Conservation (phyloP, 1,284 basidiomycete genomes). For the Termitomyces sp. region DNA sequence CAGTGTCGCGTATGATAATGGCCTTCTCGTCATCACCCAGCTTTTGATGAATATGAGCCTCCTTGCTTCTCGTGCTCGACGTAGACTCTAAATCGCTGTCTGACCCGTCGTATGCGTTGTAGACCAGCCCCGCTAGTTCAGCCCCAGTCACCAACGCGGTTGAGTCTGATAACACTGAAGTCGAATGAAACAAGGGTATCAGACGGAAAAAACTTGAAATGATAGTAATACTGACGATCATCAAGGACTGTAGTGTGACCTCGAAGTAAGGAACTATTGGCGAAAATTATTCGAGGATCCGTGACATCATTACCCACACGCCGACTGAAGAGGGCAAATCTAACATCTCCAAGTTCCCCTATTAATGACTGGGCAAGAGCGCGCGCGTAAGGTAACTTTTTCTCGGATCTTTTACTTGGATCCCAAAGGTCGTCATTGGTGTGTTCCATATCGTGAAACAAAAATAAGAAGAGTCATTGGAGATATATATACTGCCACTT, state of each 20-base stretch:
- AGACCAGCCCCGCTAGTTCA: neutral
- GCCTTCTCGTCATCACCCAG: neutral
- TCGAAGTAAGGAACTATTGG: slow-evolving; percentile 8
- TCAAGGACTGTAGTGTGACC: slow-evolving; percentile 16
- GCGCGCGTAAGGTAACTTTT: neutral
- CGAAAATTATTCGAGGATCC: slow-evolving; percentile 13
- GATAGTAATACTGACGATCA: slow-evolving; percentile 5
- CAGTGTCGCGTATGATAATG: slow-evolving; percentile 1
- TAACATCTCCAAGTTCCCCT: slow-evolving; percentile 11
- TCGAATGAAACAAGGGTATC: neutral
- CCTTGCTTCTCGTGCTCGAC: neutral
- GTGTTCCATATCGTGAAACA: slow-evolving; percentile 4
- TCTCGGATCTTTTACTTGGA: neutral
- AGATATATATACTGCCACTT: neutral
- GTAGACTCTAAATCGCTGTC: slow-evolving; percentile 18
- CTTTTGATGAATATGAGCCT: neutral
- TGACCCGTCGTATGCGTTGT: slow-evolving; percentile 12
- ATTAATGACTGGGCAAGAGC: neutral
- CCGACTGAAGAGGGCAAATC: slow-evolving; percentile 18
- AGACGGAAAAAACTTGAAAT: neutral
- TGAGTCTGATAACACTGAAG: neutral
- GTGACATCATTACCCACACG: neutral
- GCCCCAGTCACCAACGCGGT: neutral
- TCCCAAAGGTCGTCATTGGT: slow-evolving; percentile 7
- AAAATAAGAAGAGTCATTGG: neutral